Evolutionary conservation across 2,329 filamentous ascomycete species (phyloP), one percentile per base, ranked within the genome.

Genomic region (Diaporthe batatas): DNA sequence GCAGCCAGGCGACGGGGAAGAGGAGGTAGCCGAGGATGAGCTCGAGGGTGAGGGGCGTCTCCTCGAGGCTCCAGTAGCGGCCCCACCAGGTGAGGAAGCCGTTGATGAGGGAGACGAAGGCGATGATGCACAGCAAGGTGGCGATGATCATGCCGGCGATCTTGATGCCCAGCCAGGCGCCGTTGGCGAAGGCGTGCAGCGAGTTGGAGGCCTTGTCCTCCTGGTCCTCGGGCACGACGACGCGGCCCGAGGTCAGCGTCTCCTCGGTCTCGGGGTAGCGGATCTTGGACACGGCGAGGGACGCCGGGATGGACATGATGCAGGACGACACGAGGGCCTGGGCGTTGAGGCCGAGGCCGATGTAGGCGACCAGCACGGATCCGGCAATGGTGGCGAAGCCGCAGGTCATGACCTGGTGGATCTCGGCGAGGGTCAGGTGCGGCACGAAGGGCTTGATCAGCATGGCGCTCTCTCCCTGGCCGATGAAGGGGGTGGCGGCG

Each of bases 281-380:
- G 78, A 98, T 88, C 85, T 98, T 98, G 75, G 93, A 96, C 74
- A 96, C 91, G 67, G 95, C 95, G 18, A 98, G 88, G 4, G 94
- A 97, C 1, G 95, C 95, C 0, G 95, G 95, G 76, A 98, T 98
- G 78, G 93, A 95, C 95, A 98, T 98, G 81, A 98, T 95, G 80
- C 95, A 98, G 10, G 93, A 95, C 2, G 94, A 97, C 36, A 98
- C 92, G 59, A 98, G 87, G 3, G 94, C 95, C 81, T 97, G 93
- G 0, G 93, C 87, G 81, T 95, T 96, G 71, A 98, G 87, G 53
- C 95, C 95, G 78, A 98, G 90, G 36, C 87, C 86, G 75, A 98
- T 95, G 82, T 97, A 98, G 18, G 93, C 93, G 36, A 96, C 92
- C 49, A 98, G 86, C 16, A 97, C 94, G 78, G 92, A 94, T 74